Percentiles rank a stretch among this genome's conserved stretches.
Evolutionary conservation across 768 basidiomycete genomes (phyloP).

Genomic region (Macrolepiota albuminosa): DNA sequence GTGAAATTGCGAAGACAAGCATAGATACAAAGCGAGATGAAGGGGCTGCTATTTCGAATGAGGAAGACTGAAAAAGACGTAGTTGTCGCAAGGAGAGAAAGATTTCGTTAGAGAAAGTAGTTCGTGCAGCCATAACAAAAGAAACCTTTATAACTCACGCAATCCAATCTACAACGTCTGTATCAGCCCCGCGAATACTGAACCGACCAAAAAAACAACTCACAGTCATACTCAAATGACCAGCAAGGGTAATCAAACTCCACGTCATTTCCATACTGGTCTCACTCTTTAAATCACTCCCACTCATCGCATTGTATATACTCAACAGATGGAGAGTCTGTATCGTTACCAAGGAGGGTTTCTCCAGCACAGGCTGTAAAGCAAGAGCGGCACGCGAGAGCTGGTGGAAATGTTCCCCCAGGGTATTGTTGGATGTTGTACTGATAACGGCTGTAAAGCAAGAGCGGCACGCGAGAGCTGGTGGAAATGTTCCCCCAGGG

Average conservation of each 20-base stretch:
- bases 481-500: conserved; percentile 58
- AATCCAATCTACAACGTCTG: conserved; percentile 48
- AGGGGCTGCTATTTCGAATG: neutral
- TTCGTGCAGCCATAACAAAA: neutral
- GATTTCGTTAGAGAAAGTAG: neutral
- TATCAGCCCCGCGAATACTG: neutral
- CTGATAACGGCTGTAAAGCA: conserved; percentile 44
- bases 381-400: conserved; percentile 61
- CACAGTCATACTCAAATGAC: conserved; percentile 63
- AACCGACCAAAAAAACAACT: conserved; percentile 19
- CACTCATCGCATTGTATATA: conserved; percentile 67
- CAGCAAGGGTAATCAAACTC: conserved; percentile 59
- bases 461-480: conserved; percentile 63
- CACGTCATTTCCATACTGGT: conserved; percentile 72
- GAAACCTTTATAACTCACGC: conserved; percentile 40
- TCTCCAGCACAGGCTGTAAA: conserved; percentile 65
- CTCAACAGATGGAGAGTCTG: conserved; percentile 66
- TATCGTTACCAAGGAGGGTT: conserved; percentile 66
- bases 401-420: conserved; percentile 65
- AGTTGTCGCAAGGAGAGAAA: neutral
- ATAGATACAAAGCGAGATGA: too few relatives aligned
- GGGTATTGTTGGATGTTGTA: conserved; percentile 16
- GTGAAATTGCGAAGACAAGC: too few relatives aligned
- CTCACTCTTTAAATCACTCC: conserved; percentile 54
- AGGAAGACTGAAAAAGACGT: neutral